Percentiles rank a stretch among this genome's conserved stretches.
phyloP scores from a whole-genome alignment of 495 filamentous ascomycete genomes.

The Mytilinidion resinicola region DNA sequence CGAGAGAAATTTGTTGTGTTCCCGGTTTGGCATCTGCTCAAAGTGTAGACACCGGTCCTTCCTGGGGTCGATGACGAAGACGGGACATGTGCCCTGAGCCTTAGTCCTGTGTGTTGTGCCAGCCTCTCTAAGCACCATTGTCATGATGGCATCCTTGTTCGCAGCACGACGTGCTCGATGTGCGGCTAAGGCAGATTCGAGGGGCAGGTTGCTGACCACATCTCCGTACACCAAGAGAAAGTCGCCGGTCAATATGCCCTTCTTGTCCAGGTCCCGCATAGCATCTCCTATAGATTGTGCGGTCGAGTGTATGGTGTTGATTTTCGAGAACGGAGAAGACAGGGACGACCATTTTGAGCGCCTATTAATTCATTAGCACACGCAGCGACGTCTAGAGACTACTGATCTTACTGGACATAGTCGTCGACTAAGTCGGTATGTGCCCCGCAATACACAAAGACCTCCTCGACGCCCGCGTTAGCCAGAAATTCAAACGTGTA shows the following conservation, averaged over 20 bases:
- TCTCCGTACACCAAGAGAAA: conserved; percentile 92
- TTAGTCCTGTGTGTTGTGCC: conserved; percentile 70
- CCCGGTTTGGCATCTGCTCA: conserved; percentile 55
- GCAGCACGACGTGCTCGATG: conserved; percentile 75
- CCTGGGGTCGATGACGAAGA: conserved; percentile 78
- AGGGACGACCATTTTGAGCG: conserved; percentile 59
- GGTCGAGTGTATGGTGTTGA: conserved; percentile 81
- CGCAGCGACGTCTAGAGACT: neutral
- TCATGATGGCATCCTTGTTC: conserved; percentile 98
- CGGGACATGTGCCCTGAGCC: conserved; percentile 62
- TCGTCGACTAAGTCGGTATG: conserved; percentile 85
- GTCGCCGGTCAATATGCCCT: conserved; percentile 78
- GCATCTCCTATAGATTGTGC: conserved; percentile 89
- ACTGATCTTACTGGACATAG: conserved; percentile 57
- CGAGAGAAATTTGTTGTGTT: conserved; percentile 38
- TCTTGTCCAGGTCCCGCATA: conserved; percentile 86
- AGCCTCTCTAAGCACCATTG: conserved; percentile 78
- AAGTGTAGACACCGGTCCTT: conserved; percentile 86
- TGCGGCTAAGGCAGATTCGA: conserved; percentile 68
- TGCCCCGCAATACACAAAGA: conserved; percentile 84
- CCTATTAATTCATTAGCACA: conserved; percentile 3
- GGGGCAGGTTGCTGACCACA: conserved; percentile 81
- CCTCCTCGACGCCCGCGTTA: conserved; percentile 83
- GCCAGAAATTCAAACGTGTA: conserved; percentile 96
- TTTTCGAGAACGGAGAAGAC: conserved; percentile 74